Evolutionary conservation across 257 asterid genomes (phyloP).

Genomic region (Paulownia fortunei): DNA sequence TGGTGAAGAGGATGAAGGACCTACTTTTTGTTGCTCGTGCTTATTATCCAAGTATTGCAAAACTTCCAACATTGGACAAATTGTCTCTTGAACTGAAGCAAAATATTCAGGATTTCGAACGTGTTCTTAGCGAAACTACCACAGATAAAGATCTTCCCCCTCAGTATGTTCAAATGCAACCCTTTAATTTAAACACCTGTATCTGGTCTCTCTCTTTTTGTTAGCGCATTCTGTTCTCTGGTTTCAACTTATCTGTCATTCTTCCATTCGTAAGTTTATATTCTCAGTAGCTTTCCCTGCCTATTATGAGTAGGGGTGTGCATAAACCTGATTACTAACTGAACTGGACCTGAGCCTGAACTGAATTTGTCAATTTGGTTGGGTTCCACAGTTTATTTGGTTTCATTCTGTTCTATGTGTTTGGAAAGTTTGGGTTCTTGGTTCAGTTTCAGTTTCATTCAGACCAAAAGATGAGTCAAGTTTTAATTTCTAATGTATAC

Average conservation of each 20-base stretch:
- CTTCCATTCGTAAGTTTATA: slow-evolving; percentile 15
- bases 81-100: slow-evolving; percentile 88
- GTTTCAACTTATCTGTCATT: background rate
- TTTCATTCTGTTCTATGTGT: background rate
- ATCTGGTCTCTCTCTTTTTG: slow-evolving; percentile 23
- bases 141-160: slow-evolving; percentile 93
- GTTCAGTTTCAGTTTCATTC: slow-evolving; percentile 14
- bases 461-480: too few relatives aligned
- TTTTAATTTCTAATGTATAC: too few relatives aligned
- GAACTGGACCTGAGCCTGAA: slow-evolving; percentile 6
- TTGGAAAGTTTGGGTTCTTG: background rate
- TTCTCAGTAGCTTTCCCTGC: slow-evolving; percentile 13
- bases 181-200: slow-evolving; percentile 19
- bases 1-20: slow-evolving; percentile 96
- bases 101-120: slow-evolving; percentile 97
- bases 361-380: slow-evolving; percentile 9
- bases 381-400: background rate
- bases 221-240: slow-evolving; percentile 3
- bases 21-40: slow-evolving; percentile 98
- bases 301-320: slow-evolving; percentile 11
- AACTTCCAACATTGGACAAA: slow-evolving; percentile 79
- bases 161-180: slow-evolving; percentile 56
- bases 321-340: slow-evolving; percentile 5
- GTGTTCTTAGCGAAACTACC: slow-evolving; percentile 84
- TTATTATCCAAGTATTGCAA: slow-evolving; percentile 95